Evolutionary conservation across 2,329 filamentous ascomycete species (phyloP), one percentile per base, ranked within the genome.

Genomic region (Graphiopsis chlorocephala): DNA sequence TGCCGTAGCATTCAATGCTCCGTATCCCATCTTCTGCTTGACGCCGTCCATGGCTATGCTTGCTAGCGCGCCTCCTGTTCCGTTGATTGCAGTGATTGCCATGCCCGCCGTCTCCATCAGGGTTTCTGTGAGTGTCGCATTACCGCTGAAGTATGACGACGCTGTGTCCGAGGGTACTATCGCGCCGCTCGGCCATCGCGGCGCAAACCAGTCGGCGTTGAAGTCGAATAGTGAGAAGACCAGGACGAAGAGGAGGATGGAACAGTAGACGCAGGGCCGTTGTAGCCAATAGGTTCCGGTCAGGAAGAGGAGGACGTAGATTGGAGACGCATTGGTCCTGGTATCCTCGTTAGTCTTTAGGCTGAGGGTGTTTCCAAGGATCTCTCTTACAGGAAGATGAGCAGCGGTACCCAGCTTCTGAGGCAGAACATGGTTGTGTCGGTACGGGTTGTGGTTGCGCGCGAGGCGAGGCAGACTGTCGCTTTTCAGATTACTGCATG

Each of bases 221-320:
- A 97, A 90, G 81, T 98, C 94, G 83, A 98, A 95, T 81, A 98
- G 95, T 76, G 93, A 96, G 70, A 93, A 86, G 82, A 97, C 96
- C 71, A 99, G 92, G 72, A 98, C 93, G 69, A 97, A 86, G 57
- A 99, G 91, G 62, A 99, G 90, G 67, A 97, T 88, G 67, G 93
- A 97, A 86, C 95, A 99, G 85, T 99, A 99, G 72, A 97, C 90
- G 82, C 95, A 99, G 62, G 95, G 95, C 63, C 94, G 89, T 81
- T 97, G 96, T 73, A 99, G 88, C 80, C 96, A 91, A 83, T 97
- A 98, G 69, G 93, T 97, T 78, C 93, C 92, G 69, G 92, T 85
- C 81, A 99, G 77, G 75, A 83, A 83, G 74, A 82, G 78, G 67
- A 82, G 70, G 67, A 82, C 77, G 73, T 83, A 83, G 68, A 83